Conservation (phyloP, 169 alveolate genomes). For the Neospora caninum region DNA sequence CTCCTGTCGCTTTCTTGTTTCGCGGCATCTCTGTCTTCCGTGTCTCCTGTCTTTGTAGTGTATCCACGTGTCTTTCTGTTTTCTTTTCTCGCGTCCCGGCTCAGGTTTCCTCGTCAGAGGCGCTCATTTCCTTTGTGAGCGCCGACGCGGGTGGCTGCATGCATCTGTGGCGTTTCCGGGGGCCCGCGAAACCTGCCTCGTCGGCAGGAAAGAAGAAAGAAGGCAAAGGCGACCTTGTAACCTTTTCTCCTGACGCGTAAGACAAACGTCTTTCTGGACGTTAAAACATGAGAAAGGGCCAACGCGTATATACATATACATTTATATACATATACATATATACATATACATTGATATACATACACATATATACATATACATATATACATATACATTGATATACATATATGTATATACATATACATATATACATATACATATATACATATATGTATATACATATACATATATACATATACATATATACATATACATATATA, state of each 20-base stretch:
- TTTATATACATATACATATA: background rate
- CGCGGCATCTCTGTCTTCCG: too few species aligned
- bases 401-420: background rate
- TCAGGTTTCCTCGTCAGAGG: background rate
- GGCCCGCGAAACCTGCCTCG: background rate
- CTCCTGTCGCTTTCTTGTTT: too few species aligned
- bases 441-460: background rate
- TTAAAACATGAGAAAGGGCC: too few species aligned
- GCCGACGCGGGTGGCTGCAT: conserved; percentile 25
- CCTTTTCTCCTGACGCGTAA: background rate
- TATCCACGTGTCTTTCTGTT: background rate
- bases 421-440: background rate
- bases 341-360: background rate
- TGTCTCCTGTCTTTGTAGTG: too few species aligned
- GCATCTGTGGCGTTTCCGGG: background rate
- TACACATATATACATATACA: background rate
- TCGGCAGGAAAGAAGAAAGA: background rate
- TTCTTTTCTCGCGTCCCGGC: background rate
- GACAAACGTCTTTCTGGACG: background rate
- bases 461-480: background rate
- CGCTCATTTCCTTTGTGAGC: background rate
- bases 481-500: background rate
- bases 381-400: background rate
- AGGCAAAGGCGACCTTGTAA: background rate
- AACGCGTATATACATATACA: background rate